Base-by-base conservation (phyloP, 1,284 basidiomycete species). In the Trichosporon sp. region DNA sequence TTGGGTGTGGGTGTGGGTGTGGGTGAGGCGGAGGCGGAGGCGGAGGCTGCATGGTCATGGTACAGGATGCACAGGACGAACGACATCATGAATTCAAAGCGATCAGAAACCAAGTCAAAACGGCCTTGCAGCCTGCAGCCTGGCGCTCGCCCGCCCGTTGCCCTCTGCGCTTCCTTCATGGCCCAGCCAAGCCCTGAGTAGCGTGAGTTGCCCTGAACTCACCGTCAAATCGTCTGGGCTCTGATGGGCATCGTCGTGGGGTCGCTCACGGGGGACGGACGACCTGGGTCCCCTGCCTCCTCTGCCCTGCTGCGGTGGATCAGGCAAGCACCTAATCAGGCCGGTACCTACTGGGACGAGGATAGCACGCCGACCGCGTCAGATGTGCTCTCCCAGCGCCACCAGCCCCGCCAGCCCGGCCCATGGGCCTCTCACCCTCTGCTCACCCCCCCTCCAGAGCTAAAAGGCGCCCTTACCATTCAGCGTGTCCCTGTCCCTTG, bases 91-190 rank as follows among this genome's bases (percentile, higher is more conserved):
- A 54, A 54, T 54, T 54, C 51, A 21, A 54, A 21, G 46, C 51
- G 51, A 54, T 54, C 51, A 54, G 51, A 54, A 54, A 54, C 51
- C n/a, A 19, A 21, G 51, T 54, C 51, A 54, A 48, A 48, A 16
- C 46, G 6, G 35, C 35, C 26, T 26, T 26, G 26, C 26, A 26
- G 43, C 37, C 37, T 38, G 37, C 40, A 11, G 48, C 48, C 48
- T 19, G 19, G 19, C 51, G 51, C 51, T 40, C 38, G 38, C 11
- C 11, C 38, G 38, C 12, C 11, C 19, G 51, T 54, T 26, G 51
- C 51, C 21, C 51, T 54, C 51, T 54, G 21, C 51, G n/a, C 51
- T 54, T 16, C 51, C 19, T 16, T 26, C 26, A 26, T 26, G 14
- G 5, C 51, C 51, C 2, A 16, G 21, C 46, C 16, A 19, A 19